These are phyloP conservation scores for Picochlorum sp. DNA, from an alignment of 139 green algal genomes.

Conservation along the genomic window DNA sequence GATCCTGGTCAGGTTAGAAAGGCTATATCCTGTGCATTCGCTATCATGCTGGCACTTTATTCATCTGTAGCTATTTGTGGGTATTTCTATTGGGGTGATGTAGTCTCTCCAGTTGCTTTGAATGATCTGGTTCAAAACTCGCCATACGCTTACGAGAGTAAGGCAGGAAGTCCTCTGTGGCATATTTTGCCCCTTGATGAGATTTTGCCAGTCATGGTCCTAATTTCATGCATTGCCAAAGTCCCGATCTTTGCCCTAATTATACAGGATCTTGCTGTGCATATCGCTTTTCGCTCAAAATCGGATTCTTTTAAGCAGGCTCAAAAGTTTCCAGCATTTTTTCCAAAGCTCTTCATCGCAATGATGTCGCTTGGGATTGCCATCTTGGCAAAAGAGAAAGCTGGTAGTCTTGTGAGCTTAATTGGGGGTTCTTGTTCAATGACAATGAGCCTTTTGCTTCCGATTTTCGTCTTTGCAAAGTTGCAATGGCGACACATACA, in stretches of 20 bases:
- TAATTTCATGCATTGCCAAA: too few species aligned
- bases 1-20: slow-evolving; percentile 12
- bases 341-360: slow-evolving; percentile 2
- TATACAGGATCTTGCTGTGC: too few species aligned
- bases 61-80: slow-evolving; percentile 16
- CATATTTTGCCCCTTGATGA: too few species aligned
- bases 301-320: too few species aligned
- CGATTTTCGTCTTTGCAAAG: slow-evolving; percentile 20
- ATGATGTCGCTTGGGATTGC: not conserved
- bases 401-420: slow-evolving; percentile 27
- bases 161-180: too few species aligned
- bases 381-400: slow-evolving; percentile 1
- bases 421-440: slow-evolving; percentile 31
- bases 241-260: too few species aligned
- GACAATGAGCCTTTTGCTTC: slow-evolving; percentile 32
- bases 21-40: slow-evolving; percentile 23
- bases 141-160: too few species aligned
- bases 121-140: slow-evolving; percentile 27
- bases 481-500: slow-evolving; percentile 28
- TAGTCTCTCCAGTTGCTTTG: slow-evolving; percentile 19
- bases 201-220: too few species aligned
- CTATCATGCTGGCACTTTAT: slow-evolving; percentile 30
- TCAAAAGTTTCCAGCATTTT: too few species aligned
- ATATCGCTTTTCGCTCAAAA: too few species aligned
- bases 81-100: slow-evolving; percentile 34